Evolutionary conservation across 2,329 filamentous ascomycete species (phyloP).

Genomic region (Pseudodiploospora longispora): DNA sequence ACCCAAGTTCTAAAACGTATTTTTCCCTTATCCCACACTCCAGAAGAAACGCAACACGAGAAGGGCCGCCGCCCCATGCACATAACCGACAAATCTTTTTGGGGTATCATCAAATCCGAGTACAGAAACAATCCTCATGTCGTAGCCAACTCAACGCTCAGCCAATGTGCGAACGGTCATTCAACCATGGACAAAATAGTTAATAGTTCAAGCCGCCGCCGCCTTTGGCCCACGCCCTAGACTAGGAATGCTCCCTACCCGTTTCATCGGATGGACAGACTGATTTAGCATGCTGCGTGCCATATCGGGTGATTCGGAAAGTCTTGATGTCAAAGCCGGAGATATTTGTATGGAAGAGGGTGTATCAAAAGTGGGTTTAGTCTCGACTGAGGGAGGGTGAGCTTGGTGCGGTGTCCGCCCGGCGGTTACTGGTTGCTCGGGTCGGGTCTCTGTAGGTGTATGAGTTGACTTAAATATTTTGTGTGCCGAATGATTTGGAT

Average conservation of each 20-base stretch:
- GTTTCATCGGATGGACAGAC: slow-evolving; percentile 24
- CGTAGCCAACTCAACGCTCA: slow-evolving; percentile 1
- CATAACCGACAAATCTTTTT: slow-evolving; percentile 16
- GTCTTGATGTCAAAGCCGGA: slow-evolving; percentile 15
- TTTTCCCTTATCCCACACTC: slow-evolving; percentile 5
- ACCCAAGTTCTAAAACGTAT: slow-evolving; percentile 5
- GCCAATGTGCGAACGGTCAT: slow-evolving; percentile 1
- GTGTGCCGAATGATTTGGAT: slow-evolving; percentile 72
- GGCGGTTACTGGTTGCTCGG: slow-evolving; percentile 7
- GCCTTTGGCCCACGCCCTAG: slow-evolving; percentile 26
- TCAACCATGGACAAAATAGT: slow-evolving; percentile 3
- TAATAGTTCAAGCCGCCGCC: slow-evolving; percentile 21
- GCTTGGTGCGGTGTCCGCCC: slow-evolving; percentile 16
- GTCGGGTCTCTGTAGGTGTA: slow-evolving; percentile 13
- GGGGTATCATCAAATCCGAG: slow-evolving; percentile 32
- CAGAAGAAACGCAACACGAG: slow-evolving; percentile 3
- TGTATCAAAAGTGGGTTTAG: slow-evolving; percentile 17
- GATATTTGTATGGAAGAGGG: slow-evolving; percentile 18
- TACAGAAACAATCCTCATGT: slow-evolving; percentile 15
- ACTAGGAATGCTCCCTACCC: slow-evolving; percentile 22
- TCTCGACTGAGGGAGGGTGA: slow-evolving; percentile 11
- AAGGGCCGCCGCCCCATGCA: slow-evolving; percentile 13
- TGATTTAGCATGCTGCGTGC: slow-evolving; percentile 28
- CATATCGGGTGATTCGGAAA: slow-evolving; percentile 37
- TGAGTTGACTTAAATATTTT: slow-evolving; percentile 35